Evolutionary conservation across 2,329 filamentous ascomycete genomes (phyloP), one percentile per base, ranked within the genome.

Genomic region (Gnomoniopsis smithogilvyi): DNA sequence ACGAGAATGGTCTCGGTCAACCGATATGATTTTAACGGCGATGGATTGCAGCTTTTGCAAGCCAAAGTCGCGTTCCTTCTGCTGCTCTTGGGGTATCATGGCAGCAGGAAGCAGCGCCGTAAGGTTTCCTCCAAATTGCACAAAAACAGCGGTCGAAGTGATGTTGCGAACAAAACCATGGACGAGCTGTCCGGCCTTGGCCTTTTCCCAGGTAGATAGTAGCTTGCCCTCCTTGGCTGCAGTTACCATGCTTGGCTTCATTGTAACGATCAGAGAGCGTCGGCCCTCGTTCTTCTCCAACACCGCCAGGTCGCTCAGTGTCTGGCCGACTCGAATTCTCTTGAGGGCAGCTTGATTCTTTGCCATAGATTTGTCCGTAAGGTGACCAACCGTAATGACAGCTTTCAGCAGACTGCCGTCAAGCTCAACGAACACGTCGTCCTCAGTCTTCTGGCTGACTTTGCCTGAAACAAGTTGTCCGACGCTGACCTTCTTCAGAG

Each of bases 151-250:
- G 10, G 89, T 90, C 2, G 84, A 77, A 0, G 91, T 93, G 54
- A 96, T 89, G 67, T 95, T 96, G 61, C 88, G 87, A 26, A 99
- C 86, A 67, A 94, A 96, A 6, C 93, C 94, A 60, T 86, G 83
- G 8, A 92, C 82, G 24, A 85, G 76, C 36, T 84, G 80, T 33
- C 90, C 90, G 63, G 89, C 81, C 63, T 86, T 83, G 21, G 92
- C 81, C 64, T 94, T 85, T 22, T 89, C 86, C 57, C 95, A 88
- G 47, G 75, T 82, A 19, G 80, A 81, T n/a, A 96, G 79, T 14
- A 98, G 80, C 55, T 81, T 85, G n/a, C 84, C 84, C 21, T 88
- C 80, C 70, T 89, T 88, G 52, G 87, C 83, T 54, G 89, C 92
- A 66, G 89, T 85, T 60, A 96, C 79, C 26, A 99, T 78, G 67